These are phyloP conservation scores for Dissophora globulifera DNA, from an alignment of 192 early-diverging fungal species.

Conservation along the genomic window DNA sequence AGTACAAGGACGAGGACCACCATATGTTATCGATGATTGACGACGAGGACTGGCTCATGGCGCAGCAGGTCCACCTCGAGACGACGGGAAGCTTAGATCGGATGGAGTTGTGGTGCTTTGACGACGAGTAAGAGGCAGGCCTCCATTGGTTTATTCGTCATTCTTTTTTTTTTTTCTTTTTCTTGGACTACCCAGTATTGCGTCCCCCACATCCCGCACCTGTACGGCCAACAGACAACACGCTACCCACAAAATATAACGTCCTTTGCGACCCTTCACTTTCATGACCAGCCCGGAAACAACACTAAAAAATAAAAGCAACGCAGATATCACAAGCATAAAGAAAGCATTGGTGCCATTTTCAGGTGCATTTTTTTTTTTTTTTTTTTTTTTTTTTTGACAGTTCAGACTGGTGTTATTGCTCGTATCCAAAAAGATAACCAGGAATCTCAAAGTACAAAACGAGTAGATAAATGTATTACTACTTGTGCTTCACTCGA, in stretches of 20 bases:
- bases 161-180: slow-evolving; percentile 1
- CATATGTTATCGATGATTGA: slow-evolving; percentile 90
- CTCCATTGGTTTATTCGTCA: too few species aligned
- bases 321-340: neutral
- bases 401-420: too few species aligned
- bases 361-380: neutral
- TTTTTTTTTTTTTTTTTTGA: too few species aligned
- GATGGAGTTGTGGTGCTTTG: slow-evolving; percentile 53
- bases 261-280: too few species aligned
- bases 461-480: too few species aligned
- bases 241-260: too few species aligned
- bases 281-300: too few species aligned
- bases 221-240: too few species aligned
- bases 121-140: slow-evolving; percentile 24
- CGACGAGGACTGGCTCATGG: slow-evolving; percentile 89
- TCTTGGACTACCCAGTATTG: too few species aligned
- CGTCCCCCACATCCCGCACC: too few species aligned
- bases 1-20: slow-evolving; percentile 90
- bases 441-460: too few species aligned
- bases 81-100: slow-evolving; percentile 40
- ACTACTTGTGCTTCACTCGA: slow-evolving; percentile 16
- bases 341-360: neutral
- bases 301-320: neutral
- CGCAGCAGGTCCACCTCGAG: slow-evolving; percentile 53
- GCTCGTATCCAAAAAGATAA: too few species aligned